Percentiles rank a stretch among this genome's conserved stretches.
Conservation (phyloP, 2,329 filamentous ascomycete genomes). For the Aspergillus sp. region DNA sequence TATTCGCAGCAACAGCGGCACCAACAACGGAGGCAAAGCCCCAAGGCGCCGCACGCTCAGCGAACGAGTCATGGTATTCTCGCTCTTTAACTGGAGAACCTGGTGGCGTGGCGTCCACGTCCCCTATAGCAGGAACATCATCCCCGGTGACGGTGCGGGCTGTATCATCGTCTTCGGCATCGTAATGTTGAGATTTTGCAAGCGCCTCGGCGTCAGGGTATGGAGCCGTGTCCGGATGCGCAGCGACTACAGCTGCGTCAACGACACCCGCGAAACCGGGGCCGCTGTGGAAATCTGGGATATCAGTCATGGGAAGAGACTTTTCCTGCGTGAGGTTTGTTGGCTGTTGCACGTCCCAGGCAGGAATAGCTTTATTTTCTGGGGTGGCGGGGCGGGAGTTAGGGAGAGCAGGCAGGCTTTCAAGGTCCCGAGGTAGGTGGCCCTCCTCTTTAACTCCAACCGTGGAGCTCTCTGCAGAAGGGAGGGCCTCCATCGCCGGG, state of each 20-base stretch:
- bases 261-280: slow-evolving; percentile 21
- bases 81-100: neutral
- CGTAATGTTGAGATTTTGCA: neutral
- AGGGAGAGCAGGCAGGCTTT: slow-evolving; percentile 19
- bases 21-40: slow-evolving; percentile 21
- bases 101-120: slow-evolving; percentile 7
- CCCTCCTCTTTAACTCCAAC: slow-evolving; percentile 26
- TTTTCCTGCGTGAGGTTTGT: slow-evolving; percentile 13
- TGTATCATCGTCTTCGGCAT: slow-evolving; percentile 4
- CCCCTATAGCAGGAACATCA: neutral
- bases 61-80: neutral
- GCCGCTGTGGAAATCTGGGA: neutral
- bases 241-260: slow-evolving; percentile 26
- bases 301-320: neutral
- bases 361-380: slow-evolving; percentile 9
- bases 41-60: neutral
- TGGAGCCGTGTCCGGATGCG: slow-evolving; percentile 1
- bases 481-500: slow-evolving; percentile 23
- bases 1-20: slow-evolving; percentile 18
- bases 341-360: slow-evolving; percentile 11
- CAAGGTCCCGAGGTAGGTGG: slow-evolving; percentile 15
- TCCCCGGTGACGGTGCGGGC: neutral
- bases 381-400: slow-evolving; percentile 21
- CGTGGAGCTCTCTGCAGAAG: slow-evolving; percentile 33
- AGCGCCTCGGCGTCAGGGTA: slow-evolving; percentile 4